A percentile compares a stretch with the other conserved stretches of the same genome.
These are phyloP conservation scores for Harrya chromipes DNA, from an alignment of 768 basidiomycete species.

Conservation along the genomic window DNA sequence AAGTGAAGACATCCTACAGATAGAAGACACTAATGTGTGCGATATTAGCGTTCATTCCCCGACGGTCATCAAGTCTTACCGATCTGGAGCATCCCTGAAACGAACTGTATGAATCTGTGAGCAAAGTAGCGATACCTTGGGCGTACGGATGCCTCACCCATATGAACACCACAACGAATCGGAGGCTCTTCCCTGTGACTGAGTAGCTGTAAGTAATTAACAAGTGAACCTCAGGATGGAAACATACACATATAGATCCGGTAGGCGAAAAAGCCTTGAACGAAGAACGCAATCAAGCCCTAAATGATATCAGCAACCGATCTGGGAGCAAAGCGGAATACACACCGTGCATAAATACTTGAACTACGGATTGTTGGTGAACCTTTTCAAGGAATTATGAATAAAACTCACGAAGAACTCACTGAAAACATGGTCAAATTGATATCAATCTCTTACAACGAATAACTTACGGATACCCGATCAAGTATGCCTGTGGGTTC, in stretches of 20 bases:
- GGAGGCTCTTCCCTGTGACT: conserved; percentile 7
- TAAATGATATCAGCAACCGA: not conserved
- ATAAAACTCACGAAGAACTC: not conserved
- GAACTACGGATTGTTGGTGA: not conserved
- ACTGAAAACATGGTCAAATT: not conserved
- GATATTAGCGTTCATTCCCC: not conserved
- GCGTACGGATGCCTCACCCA: not conserved
- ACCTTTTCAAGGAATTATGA: not conserved
- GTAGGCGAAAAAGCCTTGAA: conserved; percentile 10
- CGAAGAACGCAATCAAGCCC: not conserved
- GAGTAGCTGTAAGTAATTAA: not conserved
- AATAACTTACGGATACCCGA: not conserved
- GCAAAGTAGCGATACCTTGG: too few species aligned
- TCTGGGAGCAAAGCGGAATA: not conserved
- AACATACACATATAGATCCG: conserved; percentile 11
- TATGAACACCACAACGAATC: not conserved
- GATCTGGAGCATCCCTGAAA: not conserved
- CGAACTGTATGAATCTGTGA: too few species aligned
- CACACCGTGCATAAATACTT: not conserved
- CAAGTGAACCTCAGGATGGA: not conserved
- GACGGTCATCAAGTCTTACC: conserved; percentile 1
- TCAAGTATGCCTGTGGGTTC: not conserved
- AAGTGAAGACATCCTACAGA: not conserved
- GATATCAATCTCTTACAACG: not conserved
- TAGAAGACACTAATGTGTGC: not conserved